These are phyloP conservation scores for Penicillium digitatum DNA, from an alignment of 2,329 filamentous ascomycete species.

Conservation along the genomic window DNA sequence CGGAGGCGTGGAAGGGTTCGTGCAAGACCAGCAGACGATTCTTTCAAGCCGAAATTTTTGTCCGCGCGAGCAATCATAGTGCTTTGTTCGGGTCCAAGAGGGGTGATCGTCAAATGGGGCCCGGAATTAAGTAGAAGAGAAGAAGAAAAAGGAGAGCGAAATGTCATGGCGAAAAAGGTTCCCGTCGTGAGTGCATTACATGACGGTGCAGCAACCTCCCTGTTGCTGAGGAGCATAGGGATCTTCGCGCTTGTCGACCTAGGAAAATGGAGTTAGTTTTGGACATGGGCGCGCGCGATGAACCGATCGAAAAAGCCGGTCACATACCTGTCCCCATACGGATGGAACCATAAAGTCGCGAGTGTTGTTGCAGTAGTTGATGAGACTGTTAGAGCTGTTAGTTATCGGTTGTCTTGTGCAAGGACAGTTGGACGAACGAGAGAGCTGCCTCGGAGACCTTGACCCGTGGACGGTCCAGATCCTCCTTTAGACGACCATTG, in stretches of 20 bases:
- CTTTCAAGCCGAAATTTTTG: constrained; percentile 16
- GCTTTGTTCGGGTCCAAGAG: constrained; percentile 11
- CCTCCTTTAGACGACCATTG: constrained; percentile 92
- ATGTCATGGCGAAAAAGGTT: constrained; percentile 22
- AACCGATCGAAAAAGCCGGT: constrained; percentile 8
- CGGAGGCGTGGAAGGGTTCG: constrained; percentile 15
- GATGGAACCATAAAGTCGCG: constrained; percentile 99
- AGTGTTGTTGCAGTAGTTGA: constrained; percentile 96
- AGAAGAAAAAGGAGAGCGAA: constrained; percentile 15
- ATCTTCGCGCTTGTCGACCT: constrained; percentile 91
- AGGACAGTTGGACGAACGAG: constrained; percentile 56
- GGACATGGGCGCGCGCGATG: constrained; percentile 4
- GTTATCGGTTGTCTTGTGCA: neutral
- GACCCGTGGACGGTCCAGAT: constrained; percentile 90
- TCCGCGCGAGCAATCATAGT: constrained; percentile 18
- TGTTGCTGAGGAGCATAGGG: constrained; percentile 96
- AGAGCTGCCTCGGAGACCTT: constrained; percentile 90
- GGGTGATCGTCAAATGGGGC: constrained; percentile 16
- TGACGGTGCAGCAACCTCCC: constrained; percentile 89
- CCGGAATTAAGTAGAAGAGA: constrained; percentile 22
- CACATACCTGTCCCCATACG: constrained; percentile 75
- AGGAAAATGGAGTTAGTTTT: constrained; percentile 15
- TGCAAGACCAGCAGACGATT: constrained; percentile 25
- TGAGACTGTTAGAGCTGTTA: constrained; percentile 63
- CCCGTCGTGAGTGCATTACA: constrained; percentile 57